phyloP scores from a whole-genome alignment of 306 rosid genomes.

The Abrus pulchellus region DNA sequence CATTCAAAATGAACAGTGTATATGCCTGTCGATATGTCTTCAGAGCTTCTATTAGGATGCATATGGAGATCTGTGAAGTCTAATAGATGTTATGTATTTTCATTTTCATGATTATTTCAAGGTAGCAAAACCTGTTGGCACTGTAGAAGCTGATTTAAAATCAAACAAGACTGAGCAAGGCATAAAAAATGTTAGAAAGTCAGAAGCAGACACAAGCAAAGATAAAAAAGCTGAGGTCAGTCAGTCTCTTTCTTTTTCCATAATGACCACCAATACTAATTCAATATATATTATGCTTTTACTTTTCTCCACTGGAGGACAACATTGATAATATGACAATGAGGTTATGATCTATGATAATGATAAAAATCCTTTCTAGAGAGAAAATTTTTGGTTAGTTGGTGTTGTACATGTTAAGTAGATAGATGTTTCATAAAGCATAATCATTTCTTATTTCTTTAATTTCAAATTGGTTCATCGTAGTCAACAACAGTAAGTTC shows the following conservation, averaged over 20 bases:
- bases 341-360: neutral
- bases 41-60: neutral
- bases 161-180: constrained; percentile 67
- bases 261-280: neutral
- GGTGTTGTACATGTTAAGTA: constrained; percentile 12
- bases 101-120: constrained; percentile 45
- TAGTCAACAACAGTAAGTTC: neutral
- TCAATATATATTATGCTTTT: constrained; percentile 27
- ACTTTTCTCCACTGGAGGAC: constrained; percentile 7
- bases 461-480: constrained; percentile 18
- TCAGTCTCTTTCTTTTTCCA: neutral
- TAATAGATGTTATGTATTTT: neutral
- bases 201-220: constrained; percentile 50
- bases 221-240: constrained; percentile 73
- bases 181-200: constrained; percentile 62
- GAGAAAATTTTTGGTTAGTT: neutral
- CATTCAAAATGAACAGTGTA: constrained; percentile 21
- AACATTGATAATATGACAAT: constrained; percentile 25
- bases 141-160: constrained; percentile 63
- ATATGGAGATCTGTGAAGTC: constrained; percentile 30
- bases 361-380: neutral
- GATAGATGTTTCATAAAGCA: neutral
- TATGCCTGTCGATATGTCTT: constrained; percentile 6
- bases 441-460: neutral
- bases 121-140: constrained; percentile 58